Base-by-base conservation (phyloP, 2,329 filamentous ascomycete species). In the Cryphonectria radicalis region DNA sequence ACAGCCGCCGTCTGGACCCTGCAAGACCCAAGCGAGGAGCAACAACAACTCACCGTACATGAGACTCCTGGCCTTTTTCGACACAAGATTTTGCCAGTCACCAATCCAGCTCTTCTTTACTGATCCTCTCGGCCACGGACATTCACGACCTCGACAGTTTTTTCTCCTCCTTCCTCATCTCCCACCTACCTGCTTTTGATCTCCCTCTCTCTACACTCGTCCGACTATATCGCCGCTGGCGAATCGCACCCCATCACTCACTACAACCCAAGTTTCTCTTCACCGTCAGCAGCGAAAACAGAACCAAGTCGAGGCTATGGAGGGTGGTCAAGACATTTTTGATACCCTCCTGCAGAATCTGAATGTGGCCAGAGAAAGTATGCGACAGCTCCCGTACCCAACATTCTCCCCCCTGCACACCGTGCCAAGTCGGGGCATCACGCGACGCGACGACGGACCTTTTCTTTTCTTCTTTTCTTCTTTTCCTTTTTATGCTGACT, bases 261-360 rank as follows among this genome's bases (percentile, higher is more conserved):
- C 22, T 50, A n/a, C 46, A 3, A 50, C 19, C 22, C 46, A n/a
- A n/a, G 8, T 50, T 3, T n/a, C 19, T 50, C 4, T 50, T 5
- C 22, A 50, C 46, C 43, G 32, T 32, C 28, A 50, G 8, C 19
- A 42, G 60, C 19, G 22, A 11, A n/a, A n/a, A n/a, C 46, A 63
- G 60, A 10, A 50, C 22, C 32, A 55, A 55, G 42, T 25, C 35
- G 46, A 35, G 43, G 25, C 40, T 42, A 73, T 73, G 72, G 72
- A 73, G 50, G 72, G 59, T 46, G 69, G 55, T 28, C 69, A 69
- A 40, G 65, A 67, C 46, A 25, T 62, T 35, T 60, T 67, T n/a
- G 72, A 71, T 43, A 63, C 63, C 25, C 50, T 73, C 55, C 22
- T 66, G 50, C 69, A 73, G 63, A 73, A 71, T n/a, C 57, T 71